A percentile compares a stretch with the other conserved stretches of the same genome.
These are phyloP conservation scores for Cenchrus purpureus DNA, from an alignment of 176 grass and related monocot genomes.

Conservation along the genomic window DNA sequence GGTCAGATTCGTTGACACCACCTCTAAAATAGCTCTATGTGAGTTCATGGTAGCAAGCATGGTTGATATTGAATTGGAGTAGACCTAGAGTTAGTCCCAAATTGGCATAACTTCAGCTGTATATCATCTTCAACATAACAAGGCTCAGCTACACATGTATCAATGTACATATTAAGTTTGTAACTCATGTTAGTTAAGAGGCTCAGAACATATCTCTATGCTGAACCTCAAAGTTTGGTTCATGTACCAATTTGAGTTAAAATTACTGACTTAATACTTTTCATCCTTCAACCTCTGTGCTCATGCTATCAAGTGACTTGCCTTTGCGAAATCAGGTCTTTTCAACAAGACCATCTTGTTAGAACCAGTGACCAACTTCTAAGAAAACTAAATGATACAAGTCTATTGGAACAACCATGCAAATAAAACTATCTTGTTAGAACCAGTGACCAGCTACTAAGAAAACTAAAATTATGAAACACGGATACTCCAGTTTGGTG, in stretches of 20 bases:
- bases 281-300: not conserved
- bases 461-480: too few relatives aligned
- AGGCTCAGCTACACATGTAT: not conserved
- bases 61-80: not conserved
- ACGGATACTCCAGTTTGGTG: too few relatives aligned
- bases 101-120: not conserved
- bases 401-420: too few relatives aligned
- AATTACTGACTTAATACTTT: not conserved
- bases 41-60: not conserved
- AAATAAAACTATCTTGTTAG: conserved; percentile 8
- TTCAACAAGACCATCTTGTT: not conserved
- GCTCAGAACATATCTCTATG: not conserved
- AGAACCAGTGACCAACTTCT: not conserved
- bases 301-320: not conserved
- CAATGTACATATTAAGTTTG: not conserved
- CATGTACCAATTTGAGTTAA: not conserved
- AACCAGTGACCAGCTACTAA: too few relatives aligned
- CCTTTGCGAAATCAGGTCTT: not conserved
- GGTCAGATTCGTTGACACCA: not conserved
- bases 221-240: not conserved
- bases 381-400: conserved; percentile 9
- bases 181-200: conserved; percentile 1
- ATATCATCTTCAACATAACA: not conserved
- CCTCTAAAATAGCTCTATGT: not conserved
- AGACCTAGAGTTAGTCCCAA: not conserved